These are phyloP conservation scores for Metrosideros polymorpha DNA, from an alignment of 441 rosid genomes.

Conservation along the genomic window DNA sequence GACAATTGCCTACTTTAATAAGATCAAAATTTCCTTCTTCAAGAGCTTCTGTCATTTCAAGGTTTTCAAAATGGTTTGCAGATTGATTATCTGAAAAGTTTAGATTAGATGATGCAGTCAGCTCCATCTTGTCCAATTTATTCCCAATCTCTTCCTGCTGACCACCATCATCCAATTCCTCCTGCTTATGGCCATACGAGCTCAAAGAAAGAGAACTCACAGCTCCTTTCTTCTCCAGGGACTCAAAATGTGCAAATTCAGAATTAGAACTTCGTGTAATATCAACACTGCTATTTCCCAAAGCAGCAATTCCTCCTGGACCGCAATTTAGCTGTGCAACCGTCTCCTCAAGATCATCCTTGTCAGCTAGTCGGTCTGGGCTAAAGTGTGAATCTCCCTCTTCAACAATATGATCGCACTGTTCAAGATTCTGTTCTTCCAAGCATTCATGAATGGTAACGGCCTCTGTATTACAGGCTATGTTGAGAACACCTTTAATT, in stretches of 20 bases:
- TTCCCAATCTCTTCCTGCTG: background rate
- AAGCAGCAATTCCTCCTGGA: background rate
- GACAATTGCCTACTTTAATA: background rate
- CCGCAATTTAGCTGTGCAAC: background rate
- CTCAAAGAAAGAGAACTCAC: background rate
- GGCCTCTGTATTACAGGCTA: background rate
- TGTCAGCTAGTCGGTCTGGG: background rate
- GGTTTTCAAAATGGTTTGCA: background rate
- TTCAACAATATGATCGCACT: background rate
- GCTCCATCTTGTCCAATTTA: background rate
- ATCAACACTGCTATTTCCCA: background rate
- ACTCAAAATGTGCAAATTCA: background rate
- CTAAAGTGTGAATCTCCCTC: background rate
- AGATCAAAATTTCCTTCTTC: background rate
- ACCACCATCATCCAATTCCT: background rate
- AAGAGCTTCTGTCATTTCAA: background rate
- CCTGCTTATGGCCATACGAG: background rate
- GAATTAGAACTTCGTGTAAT: background rate
- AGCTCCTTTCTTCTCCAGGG: background rate
- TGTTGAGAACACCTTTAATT: background rate
- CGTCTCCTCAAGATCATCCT: background rate
- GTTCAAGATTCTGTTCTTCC: constrained; percentile 1
- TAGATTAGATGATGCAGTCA: background rate
- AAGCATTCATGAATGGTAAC: background rate
- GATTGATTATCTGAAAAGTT: background rate